These are phyloP conservation scores for Fraxinus angustifolia DNA, from an alignment of 305 asterid genomes.

Conservation along the genomic window DNA sequence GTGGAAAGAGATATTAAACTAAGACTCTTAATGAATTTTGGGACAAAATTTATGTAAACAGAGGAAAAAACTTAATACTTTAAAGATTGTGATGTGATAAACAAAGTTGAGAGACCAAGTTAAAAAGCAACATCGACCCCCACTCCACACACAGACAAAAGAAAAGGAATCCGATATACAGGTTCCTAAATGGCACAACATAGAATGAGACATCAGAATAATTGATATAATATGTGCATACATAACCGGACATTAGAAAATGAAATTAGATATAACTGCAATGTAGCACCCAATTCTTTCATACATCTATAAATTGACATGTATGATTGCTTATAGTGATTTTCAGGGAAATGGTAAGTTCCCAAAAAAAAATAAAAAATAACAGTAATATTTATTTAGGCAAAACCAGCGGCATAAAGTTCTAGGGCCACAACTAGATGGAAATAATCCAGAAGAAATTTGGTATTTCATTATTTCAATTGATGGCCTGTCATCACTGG, in stretches of 20 bases:
- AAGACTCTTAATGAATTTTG: neutral
- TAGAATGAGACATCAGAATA: neutral
- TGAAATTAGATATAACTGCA: neutral
- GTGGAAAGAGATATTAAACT: conserved; percentile 13
- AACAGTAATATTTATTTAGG: neutral
- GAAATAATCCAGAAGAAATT: neutral
- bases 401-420: neutral
- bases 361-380: neutral
- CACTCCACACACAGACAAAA: neutral
- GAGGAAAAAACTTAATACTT: neutral
- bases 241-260: neutral
- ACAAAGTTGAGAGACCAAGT: neutral
- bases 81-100: neutral
- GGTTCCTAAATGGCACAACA: conserved; percentile 18
- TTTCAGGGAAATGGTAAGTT: neutral
- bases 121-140: conserved; percentile 5
- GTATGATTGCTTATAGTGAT: neutral
- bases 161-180: conserved; percentile 13
- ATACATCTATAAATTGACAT: neutral
- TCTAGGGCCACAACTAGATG: neutral
- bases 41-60: conserved; percentile 5
- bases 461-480: too few species aligned
- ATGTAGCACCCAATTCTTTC: neutral
- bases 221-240: neutral
- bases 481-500: too few species aligned